Conservation (phyloP, 306 rosid genomes). For the Biancaea sappan region DNA sequence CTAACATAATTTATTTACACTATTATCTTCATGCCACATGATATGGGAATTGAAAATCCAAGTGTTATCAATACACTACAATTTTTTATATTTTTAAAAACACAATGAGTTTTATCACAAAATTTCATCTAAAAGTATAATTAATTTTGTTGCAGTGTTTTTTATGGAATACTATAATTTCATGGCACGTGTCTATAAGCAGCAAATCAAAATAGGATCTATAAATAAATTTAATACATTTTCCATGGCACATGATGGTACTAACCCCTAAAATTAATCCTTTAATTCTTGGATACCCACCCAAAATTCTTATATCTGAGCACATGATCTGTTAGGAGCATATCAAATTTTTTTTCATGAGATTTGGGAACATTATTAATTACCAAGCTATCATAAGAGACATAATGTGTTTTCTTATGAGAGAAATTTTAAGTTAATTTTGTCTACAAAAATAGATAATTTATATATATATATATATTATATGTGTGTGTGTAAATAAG, state of each 20-base stretch:
- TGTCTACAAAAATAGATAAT: background rate
- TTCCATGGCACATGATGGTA: conserved; percentile 14
- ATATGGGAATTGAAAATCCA: too few relatives aligned
- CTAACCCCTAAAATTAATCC: background rate
- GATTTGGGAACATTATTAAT: background rate
- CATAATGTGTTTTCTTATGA: background rate
- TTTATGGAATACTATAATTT: background rate
- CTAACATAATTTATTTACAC: background rate
- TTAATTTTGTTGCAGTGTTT: too few relatives aligned
- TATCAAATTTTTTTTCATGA: background rate
- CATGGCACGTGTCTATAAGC: conserved; percentile 4
- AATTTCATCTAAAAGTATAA: too few relatives aligned
- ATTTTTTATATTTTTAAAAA: too few relatives aligned
- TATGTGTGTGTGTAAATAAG: too few relatives aligned
- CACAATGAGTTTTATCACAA: too few relatives aligned
- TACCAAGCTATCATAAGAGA: background rate
- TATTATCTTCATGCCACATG: background rate
- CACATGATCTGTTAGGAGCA: background rate
- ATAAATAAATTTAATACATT: background rate
- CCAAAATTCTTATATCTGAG: background rate
- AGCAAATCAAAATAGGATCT: conserved; percentile 17
- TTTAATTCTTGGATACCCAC: background rate
- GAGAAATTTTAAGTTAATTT: too few relatives aligned
- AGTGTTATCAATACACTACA: background rate
- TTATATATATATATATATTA: background rate